Evolutionary conservation across 768 basidiomycete genomes (phyloP), one percentile per base, ranked within the genome.

Genomic region (Phanerodontia chrysosporium): DNA sequence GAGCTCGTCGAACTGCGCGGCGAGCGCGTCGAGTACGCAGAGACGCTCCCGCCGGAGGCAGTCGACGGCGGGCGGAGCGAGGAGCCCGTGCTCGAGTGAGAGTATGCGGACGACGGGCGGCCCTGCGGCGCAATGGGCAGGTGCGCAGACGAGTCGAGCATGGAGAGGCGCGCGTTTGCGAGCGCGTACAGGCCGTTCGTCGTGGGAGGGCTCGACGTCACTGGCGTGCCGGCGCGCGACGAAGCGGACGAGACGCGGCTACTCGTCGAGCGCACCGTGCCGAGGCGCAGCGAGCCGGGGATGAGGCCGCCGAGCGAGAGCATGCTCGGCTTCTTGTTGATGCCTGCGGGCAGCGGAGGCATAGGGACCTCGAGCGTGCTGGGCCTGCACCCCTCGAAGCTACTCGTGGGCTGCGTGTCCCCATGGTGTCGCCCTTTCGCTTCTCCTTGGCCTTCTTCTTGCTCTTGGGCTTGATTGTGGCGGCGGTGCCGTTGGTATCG

Each of bases 361-460:
- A 62, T 28, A 54, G 55, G 39, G 67, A 60, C 58, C 59, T 57
- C 58, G 49, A 62, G 66, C 9, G 75, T 71, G 53, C 73, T 79
- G 62, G 82, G 75, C 3, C 76, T 72, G n/a, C 88, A 88, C 0
- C 81, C 80, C 67, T 90, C 89, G 64, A 89, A 90, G 65, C 82
- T 84, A 68, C 83, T 83, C 1, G 80, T 77, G 1, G 86, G 61
- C 75, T 71, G 22, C 83, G 79, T 27, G 63, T 54, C 8, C 74
- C 63, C 36, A 36, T 64, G 24, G 72, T 73, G 49, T 64, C 70
- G 55, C 72, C 77, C 32, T 77, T 73, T 64, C 73, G 74, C 55
- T 74, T 74, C 57, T 73, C 73, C 67, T 70, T 73, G 65, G 70
- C 74, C 55, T 72, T 70, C 68, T 75, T 75, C 29, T n/a, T n/a